Evolutionary conservation across 208 protist genomes (phyloP).

Genomic region (Leishmania braziliensis): DNA sequence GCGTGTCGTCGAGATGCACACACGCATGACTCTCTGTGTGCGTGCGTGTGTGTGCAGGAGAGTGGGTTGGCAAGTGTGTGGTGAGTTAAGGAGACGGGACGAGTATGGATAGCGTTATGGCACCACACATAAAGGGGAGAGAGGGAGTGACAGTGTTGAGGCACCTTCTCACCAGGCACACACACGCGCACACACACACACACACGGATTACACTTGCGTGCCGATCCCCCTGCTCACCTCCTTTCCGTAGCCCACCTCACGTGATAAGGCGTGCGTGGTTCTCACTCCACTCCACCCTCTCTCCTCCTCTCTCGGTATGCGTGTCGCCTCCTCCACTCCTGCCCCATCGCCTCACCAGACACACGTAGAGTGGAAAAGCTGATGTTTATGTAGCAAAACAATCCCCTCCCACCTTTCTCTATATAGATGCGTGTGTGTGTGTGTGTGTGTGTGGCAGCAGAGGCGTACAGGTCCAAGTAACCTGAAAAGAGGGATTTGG

Average conservation of each 20-base stretch:
- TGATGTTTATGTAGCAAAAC: not conserved
- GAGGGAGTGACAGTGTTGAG: not conserved
- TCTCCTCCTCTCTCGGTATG: not conserved
- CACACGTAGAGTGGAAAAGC: not conserved
- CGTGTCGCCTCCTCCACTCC: not conserved
- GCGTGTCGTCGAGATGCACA: not conserved
- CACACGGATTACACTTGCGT: not conserved
- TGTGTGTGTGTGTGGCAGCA: not conserved
- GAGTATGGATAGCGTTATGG: not conserved
- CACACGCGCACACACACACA: not conserved
- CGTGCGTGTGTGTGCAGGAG: slow-evolving; percentile 8
- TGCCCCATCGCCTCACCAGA: not conserved
- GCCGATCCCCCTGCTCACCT: not conserved
- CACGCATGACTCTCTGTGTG: not conserved
- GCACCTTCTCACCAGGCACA: not conserved
- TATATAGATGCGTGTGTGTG: not conserved
- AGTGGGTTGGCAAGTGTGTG: not conserved
- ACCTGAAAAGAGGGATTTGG: not conserved
- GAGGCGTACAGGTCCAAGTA: not conserved
- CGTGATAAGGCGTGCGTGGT: not conserved
- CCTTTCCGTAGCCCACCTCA: not conserved
- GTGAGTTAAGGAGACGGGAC: not conserved
- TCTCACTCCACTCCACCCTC: not conserved
- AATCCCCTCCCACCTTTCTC: not conserved
- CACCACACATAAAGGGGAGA: not conserved